Conservation (phyloP, 306 rosid species). For the Sechiopsis laciniata region DNA sequence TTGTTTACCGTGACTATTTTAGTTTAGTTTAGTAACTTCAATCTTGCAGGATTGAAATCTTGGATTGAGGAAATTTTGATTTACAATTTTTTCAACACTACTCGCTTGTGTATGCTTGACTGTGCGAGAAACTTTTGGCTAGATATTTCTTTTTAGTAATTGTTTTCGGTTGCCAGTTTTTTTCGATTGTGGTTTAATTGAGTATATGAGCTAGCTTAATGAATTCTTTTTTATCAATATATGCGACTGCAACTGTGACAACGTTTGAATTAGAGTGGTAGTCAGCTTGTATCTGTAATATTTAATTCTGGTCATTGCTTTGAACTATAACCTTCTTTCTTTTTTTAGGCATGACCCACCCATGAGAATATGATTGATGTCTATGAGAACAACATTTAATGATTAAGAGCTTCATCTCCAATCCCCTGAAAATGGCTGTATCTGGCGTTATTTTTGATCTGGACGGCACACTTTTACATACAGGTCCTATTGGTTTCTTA, state of each 20-base stretch:
- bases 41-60: not conserved
- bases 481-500: constrained; percentile 40
- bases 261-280: not conserved
- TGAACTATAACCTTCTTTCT: not conserved
- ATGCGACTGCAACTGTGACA: not conserved
- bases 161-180: not conserved
- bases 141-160: not conserved
- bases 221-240: not conserved
- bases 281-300: not conserved
- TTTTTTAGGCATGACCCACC: constrained; percentile 10
- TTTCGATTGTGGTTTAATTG: not conserved
- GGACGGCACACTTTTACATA: constrained; percentile 79
- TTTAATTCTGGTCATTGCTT: not conserved
- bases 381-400: constrained; percentile 21
- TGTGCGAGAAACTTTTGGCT: not conserved
- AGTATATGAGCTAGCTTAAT: not conserved
- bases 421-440: constrained; percentile 39
- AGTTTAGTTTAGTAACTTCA: not conserved
- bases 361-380: constrained; percentile 9
- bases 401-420: constrained; percentile 24
- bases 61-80: not conserved
- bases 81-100: not conserved
- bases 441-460: constrained; percentile 75
- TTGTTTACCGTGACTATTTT: not conserved
- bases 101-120: not conserved